Conservation (phyloP, 1,284 basidiomycete species). For the Ganoderma boninense region DNA sequence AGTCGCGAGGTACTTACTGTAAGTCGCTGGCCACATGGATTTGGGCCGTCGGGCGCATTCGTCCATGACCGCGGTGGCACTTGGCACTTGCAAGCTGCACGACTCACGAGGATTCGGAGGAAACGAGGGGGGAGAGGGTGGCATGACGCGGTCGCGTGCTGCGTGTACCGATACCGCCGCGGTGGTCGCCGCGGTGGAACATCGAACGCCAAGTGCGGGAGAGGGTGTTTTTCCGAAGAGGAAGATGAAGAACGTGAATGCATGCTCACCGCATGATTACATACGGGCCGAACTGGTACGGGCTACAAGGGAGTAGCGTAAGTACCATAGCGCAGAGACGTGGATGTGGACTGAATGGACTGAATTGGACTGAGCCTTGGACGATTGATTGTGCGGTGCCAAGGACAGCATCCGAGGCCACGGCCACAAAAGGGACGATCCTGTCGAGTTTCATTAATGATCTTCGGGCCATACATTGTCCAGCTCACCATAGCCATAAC, state of each 20-base stretch:
- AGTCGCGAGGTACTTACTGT: no score
- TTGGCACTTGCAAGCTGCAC: neutral
- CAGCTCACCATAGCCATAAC: neutral
- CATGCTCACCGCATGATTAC: no score
- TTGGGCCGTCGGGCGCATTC: neutral
- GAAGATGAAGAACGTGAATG: neutral
- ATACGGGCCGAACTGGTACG: no score
- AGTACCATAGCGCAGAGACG: no score
- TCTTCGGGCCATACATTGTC: neutral
- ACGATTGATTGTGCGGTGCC: neutral
- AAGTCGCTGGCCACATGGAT: neutral
- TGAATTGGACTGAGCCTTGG: neutral
- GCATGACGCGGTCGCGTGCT: slow-evolving; percentile 15
- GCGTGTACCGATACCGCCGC: no score
- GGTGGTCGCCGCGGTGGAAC: neutral
- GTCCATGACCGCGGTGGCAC: no score
- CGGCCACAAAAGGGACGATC: neutral
- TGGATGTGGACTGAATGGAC: neutral
- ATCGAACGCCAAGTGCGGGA: neutral
- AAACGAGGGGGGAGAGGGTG: neutral
- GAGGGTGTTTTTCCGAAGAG: neutral
- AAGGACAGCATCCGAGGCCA: neutral
- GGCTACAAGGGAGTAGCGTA: no score
- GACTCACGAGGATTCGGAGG: no score
- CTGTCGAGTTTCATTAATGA: neutral